Evolutionary conservation across 495 filamentous ascomycete genomes (phyloP).

Genomic region (Xylaria castorea): DNA sequence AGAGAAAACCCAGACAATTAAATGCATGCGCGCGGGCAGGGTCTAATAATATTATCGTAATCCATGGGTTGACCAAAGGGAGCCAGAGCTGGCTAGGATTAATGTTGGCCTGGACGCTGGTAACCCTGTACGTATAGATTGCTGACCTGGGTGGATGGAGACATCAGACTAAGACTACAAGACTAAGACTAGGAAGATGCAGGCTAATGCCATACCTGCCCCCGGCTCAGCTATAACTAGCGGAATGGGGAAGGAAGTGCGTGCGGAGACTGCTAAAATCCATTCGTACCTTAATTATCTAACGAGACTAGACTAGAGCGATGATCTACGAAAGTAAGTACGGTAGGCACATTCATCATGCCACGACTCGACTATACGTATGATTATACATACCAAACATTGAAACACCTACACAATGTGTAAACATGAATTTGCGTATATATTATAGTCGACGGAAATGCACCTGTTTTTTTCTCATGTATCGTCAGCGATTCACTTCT

Average conservation of each 20-base stretch:
- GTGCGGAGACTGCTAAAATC: conserved; percentile 15
- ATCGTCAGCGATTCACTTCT: not conserved
- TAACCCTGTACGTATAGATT: not conserved
- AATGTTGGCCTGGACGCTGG: conserved; percentile 4
- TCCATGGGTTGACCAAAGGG: not conserved
- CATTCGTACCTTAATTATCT: conserved; percentile 11
- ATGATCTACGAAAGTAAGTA: not conserved
- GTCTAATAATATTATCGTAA: conserved; percentile 18
- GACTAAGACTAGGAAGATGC: not conserved
- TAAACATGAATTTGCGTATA: not conserved
- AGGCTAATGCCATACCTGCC: conserved; percentile 2
- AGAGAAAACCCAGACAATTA: not conserved
- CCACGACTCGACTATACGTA: not conserved
- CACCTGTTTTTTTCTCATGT: not conserved
- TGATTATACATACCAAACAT: not conserved
- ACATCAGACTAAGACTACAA: too few species aligned
- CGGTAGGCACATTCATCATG: too few species aligned
- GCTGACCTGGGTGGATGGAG: not conserved
- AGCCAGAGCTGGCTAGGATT: not conserved
- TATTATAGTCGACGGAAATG: not conserved
- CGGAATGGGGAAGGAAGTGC: conserved; percentile 24
- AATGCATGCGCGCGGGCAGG: conserved; percentile 22
- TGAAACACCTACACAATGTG: not conserved
- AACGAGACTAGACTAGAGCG: not conserved
- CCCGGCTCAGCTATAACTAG: conserved; percentile 11